Evolutionary conservation across 345 rosid genomes (phyloP).

Genomic region (Pistacia integerrima): DNA sequence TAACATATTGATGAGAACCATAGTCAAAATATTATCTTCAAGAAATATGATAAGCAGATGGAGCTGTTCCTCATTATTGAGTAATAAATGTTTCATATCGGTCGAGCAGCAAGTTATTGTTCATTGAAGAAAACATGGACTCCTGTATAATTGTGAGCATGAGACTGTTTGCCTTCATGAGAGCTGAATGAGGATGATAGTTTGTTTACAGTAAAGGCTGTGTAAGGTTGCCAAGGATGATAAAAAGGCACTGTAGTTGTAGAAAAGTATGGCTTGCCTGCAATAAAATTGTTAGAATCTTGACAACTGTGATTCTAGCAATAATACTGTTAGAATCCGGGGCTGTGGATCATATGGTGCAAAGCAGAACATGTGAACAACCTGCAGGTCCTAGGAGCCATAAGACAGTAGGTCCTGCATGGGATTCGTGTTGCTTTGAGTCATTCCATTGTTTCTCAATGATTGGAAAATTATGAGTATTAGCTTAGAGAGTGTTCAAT

Average conservation of each 20-base stretch:
- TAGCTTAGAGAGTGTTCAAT: conserved; percentile 1
- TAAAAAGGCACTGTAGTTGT: background rate
- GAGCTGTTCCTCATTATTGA: background rate
- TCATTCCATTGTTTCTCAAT: background rate
- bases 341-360: background rate
- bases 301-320: background rate
- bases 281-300: background rate
- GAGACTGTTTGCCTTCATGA: too few relatives aligned
- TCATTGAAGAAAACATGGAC: background rate
- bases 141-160: background rate
- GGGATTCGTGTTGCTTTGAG: conserved; percentile 11
- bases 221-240: background rate
- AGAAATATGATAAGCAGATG: background rate
- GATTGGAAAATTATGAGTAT: background rate
- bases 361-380: background rate
- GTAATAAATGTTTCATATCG: background rate
- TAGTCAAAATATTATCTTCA: too few relatives aligned
- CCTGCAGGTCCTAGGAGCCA: background rate
- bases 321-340: background rate
- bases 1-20: too few relatives aligned
- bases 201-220: background rate
- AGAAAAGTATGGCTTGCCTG: background rate
- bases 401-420: background rate
- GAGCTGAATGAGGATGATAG: background rate
- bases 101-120: background rate